A percentile compares a stretch with the other conserved stretches of the same genome.
Evolutionary conservation across 2,329 filamentous ascomycete species (phyloP).

Genomic region (Ophiocordyceps polyrhachis-furcata): DNA sequence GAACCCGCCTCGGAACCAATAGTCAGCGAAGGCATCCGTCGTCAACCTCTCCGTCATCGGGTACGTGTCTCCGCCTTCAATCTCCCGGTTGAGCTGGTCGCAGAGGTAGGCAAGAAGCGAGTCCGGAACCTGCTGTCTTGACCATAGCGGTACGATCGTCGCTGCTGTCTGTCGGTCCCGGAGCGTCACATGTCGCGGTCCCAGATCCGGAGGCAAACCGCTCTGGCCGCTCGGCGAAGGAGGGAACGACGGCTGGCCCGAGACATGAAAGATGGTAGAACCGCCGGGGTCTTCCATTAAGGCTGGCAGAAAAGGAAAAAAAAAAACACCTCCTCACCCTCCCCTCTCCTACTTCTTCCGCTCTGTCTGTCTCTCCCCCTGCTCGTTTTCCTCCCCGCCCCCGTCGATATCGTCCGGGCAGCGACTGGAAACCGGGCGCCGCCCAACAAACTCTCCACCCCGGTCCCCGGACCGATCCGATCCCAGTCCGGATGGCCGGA

Average conservation of each 20-base stretch:
- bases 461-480: not conserved
- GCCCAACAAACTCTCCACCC: not conserved
- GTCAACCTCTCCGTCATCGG: conserved; percentile 66
- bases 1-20: conserved; percentile 88
- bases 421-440: too few relatives aligned
- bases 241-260: conserved; percentile 47
- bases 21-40: conserved; percentile 55
- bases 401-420: not conserved
- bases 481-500: too few relatives aligned
- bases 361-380: not conserved
- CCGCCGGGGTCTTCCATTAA: conserved; percentile 60
- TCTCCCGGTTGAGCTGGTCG: conserved; percentile 75
- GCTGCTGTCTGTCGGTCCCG: conserved; percentile 70
- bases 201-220: conserved; percentile 48
- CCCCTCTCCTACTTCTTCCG: not conserved
- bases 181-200: conserved; percentile 60
- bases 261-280: conserved; percentile 50
- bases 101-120: conserved; percentile 60
- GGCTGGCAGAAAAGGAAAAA: conserved; percentile 30
- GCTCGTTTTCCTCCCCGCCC: not conserved
- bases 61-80: conserved; percentile 82
- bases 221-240: conserved; percentile 31
- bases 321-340: not conserved
- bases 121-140: conserved; percentile 55
- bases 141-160: conserved; percentile 66